These are phyloP conservation scores for Podosphaera fusca DNA, from an alignment of 2,329 filamentous ascomycete genomes.

Conservation along the genomic window DNA sequence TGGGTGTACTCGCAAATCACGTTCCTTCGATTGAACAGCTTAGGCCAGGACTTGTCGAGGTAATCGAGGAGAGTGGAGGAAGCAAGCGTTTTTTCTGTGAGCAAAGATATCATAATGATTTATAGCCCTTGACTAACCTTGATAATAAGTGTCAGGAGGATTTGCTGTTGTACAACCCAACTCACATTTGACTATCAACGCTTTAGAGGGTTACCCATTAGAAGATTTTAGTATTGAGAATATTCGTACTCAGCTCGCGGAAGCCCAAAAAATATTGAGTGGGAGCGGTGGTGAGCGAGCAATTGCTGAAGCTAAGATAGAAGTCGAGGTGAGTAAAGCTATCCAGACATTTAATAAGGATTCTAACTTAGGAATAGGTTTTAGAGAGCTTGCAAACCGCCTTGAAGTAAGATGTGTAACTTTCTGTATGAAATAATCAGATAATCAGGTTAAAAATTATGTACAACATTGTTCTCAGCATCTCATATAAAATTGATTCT, in stretches of 20 bases:
- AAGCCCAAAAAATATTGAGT: constrained; percentile 84
- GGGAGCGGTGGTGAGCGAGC: constrained; percentile 89
- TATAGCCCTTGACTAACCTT: neutral
- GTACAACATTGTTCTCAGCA: too few species aligned
- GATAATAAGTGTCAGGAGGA: constrained; percentile 59
- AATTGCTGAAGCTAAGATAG: constrained; percentile 96
- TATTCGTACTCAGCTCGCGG: constrained; percentile 70
- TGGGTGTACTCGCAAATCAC: constrained; percentile 98
- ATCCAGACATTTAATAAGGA: too few species aligned
- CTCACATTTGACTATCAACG: constrained; percentile 92
- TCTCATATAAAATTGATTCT: too few species aligned
- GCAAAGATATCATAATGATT: neutral
- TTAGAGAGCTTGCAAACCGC: too few species aligned
- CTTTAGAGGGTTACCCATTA: constrained; percentile 79
- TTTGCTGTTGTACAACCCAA: constrained; percentile 94
- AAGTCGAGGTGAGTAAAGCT: constrained; percentile 56
- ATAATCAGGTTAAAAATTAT: too few species aligned
- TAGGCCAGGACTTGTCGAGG: constrained; percentile 85
- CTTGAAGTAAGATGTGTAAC: too few species aligned
- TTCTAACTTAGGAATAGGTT: too few species aligned
- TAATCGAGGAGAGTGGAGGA: constrained; percentile 75
- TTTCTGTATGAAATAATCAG: too few species aligned
- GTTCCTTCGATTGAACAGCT: constrained; percentile 97
- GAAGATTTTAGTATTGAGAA: constrained; percentile 92
- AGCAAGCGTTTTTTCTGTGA: constrained; percentile 97